phyloP scores from a whole-genome alignment of 805 yeast genomes.

The Wickerhamiella spandovensis region DNA sequence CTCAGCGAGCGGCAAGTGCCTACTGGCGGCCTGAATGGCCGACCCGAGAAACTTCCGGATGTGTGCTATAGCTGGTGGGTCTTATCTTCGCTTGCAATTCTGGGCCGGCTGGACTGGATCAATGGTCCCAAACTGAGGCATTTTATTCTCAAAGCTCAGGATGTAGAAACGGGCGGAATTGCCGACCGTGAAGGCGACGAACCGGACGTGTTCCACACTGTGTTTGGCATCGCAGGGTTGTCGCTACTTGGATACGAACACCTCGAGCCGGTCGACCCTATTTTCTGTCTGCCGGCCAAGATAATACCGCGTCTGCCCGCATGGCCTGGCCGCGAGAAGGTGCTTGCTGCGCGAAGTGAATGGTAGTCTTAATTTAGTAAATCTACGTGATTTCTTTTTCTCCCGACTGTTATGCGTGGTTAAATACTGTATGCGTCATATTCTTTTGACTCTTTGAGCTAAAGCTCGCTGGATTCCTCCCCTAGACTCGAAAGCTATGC shows the following conservation, averaged over 20 bases:
- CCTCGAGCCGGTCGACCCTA: constrained; percentile 62
- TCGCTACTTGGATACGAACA: constrained; percentile 54
- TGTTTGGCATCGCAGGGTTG: constrained; percentile 80
- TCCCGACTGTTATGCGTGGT: too few species aligned
- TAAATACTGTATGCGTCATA: too few species aligned
- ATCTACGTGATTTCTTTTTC: neutral
- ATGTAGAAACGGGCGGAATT: constrained; percentile 68
- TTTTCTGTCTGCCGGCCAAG: constrained; percentile 66
- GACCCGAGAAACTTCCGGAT: constrained; percentile 92
- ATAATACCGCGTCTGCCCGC: constrained; percentile 24
- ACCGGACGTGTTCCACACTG: constrained; percentile 86
- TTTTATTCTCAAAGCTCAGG: constrained; percentile 72
- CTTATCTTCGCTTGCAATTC: constrained; percentile 54
- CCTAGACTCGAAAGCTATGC: too few species aligned
- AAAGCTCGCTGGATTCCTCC: too few species aligned
- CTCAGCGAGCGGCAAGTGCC: constrained; percentile 77
- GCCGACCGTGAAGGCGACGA: constrained; percentile 86
- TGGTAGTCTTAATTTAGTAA: neutral
- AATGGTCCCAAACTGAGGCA: constrained; percentile 43
- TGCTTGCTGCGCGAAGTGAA: neutral
- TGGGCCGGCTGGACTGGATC: constrained; percentile 65
- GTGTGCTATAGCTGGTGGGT: constrained; percentile 99
- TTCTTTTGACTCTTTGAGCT: too few species aligned
- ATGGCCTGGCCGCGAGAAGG: neutral
- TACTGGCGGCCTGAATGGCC: constrained; percentile 87